A percentile compares a stretch with the other conserved stretches of the same genome.
Conservation (phyloP, 2,329 filamentous ascomycete genomes). For the Diplodia mutila region DNA sequence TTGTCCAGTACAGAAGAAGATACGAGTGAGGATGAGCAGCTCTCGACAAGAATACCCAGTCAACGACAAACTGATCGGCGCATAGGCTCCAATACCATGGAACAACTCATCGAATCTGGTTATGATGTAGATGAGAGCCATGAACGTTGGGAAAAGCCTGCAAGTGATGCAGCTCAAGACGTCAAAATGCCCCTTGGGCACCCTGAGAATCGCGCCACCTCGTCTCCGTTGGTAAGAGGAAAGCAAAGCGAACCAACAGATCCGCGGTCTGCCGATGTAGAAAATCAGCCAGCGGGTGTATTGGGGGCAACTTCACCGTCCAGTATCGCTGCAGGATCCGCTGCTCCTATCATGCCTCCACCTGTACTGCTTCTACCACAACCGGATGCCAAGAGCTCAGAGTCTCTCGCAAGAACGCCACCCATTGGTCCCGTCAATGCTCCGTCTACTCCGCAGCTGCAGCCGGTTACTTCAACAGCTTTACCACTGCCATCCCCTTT, state of each 20-base stretch:
- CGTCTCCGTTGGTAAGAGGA: not conserved
- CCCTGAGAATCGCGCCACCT: not conserved
- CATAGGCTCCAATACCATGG: not conserved
- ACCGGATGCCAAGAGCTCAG: constrained; percentile 26
- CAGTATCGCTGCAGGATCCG: not conserved
- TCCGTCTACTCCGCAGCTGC: constrained; percentile 19
- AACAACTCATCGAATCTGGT: not conserved
- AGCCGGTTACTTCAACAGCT: constrained; percentile 40
- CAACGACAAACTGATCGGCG: too few relatives aligned
- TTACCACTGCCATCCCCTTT: constrained; percentile 46
- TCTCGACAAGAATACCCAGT: not conserved
- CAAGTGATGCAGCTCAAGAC: not conserved
- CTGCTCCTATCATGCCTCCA: constrained; percentile 36
- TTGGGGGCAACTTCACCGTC: not conserved
- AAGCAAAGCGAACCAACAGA: not conserved
- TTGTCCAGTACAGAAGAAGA: constrained; percentile 5
- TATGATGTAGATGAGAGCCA: not conserved
- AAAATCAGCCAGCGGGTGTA: not conserved
- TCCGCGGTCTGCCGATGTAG: not conserved
- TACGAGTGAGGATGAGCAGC: not conserved
- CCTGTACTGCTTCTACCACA: constrained; percentile 35
- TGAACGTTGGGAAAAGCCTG: not conserved
- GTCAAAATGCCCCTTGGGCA: not conserved
- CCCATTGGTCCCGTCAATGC: constrained; percentile 1
- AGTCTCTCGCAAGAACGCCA: not conserved